phyloP scores from a whole-genome alignment of 768 basidiomycete genomes.

The Mycena filopes region DNA sequence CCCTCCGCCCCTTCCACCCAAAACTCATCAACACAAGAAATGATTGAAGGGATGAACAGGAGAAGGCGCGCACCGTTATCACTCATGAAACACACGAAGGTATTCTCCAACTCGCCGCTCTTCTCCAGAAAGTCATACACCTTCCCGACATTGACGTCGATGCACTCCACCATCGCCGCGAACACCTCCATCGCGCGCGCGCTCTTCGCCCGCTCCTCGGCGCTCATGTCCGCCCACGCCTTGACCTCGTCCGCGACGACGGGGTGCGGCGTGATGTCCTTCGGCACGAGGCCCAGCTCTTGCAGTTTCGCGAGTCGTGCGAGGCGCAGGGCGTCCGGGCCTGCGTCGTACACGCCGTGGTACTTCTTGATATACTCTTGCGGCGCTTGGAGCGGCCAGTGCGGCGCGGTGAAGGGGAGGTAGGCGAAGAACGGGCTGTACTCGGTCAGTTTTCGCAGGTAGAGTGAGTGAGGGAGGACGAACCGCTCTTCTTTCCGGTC shows the following conservation, averaged over 20 bases:
- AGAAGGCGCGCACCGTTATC: slow-evolving; percentile 11
- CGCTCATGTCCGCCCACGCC: slow-evolving; percentile 12
- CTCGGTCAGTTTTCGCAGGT: not conserved
- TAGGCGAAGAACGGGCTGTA: slow-evolving; percentile 20
- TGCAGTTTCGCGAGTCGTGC: slow-evolving; percentile 18
- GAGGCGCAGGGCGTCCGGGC: slow-evolving; percentile 17
- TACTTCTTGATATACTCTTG: slow-evolving; percentile 21
- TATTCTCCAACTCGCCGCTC: slow-evolving; percentile 18
- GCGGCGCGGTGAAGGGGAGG: slow-evolving; percentile 23
- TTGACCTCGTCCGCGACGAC: slow-evolving; percentile 23
- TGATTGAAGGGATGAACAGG: not conserved
- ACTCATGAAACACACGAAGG: slow-evolving; percentile 19
- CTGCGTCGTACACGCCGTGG: slow-evolving; percentile 16
- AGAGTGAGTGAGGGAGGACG: not conserved
- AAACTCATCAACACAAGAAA: not conserved
- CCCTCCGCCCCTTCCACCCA: slow-evolving; percentile 8
- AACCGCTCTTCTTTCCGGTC: slow-evolving; percentile 17
- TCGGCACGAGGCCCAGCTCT: slow-evolving; percentile 15
- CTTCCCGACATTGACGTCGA: slow-evolving; percentile 20
- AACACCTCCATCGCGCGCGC: slow-evolving; percentile 24
- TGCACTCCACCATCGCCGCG: slow-evolving; percentile 22
- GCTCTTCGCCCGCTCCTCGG: slow-evolving; percentile 10
- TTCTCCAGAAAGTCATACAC: slow-evolving; percentile 17
- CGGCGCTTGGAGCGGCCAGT: slow-evolving; percentile 23
- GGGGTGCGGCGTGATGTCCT: slow-evolving; percentile 4